Evolutionary conservation across 768 basidiomycete genomes (phyloP), one percentile per base, ranked within the genome.

Genomic region (Zangia roseola): DNA sequence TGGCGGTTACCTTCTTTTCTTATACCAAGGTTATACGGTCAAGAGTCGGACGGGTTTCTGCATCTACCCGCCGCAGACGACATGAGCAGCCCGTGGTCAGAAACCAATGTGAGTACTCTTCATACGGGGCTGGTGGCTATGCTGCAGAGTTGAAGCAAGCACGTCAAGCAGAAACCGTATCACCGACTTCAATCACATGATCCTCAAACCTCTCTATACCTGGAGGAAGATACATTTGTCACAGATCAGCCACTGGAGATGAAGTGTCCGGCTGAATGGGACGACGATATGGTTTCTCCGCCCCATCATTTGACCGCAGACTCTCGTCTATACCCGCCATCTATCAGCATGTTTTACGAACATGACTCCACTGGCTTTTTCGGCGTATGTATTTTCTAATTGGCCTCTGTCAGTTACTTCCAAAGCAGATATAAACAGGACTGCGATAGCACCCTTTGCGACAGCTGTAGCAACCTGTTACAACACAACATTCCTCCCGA

Each of bases 401-500:
- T 5, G 17, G 1, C 13, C 2, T 17, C 2, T 1, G 2, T 34
- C 14, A 3, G 26, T 40, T 24, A 10, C 21, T 46, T 45, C 40
- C 19, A 2, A n/a, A 51, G 16, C 5, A 40, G 25, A 12, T 12
- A 20, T 24, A 38, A 21, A 31, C 47, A 55, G 62, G 50, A 28
- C 28, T 12, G 10, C 28, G 28, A 55, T 13, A 47, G 24, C 9
- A 51, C 45, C 19, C 53, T 55, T 26, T 61, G 55, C 44, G 44
- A 50, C 26, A 42, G 20, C 28, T 61, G 56, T 19, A 34, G 44
- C 37, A 46, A 24, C 10, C n/a, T 61, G 23, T 33, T 63, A 17
- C 42, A 38, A 6, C 26, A 16, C 36, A 53, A 62, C 39, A 55
- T 58, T 20, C 59, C 58, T 12, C 21, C 51, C 5, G 58, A 57